Percentiles rank a stretch among this genome's conserved stretches.
These are phyloP conservation scores for Solanum etuberosum DNA, from an alignment of 257 asterid species.

Conservation along the genomic window DNA sequence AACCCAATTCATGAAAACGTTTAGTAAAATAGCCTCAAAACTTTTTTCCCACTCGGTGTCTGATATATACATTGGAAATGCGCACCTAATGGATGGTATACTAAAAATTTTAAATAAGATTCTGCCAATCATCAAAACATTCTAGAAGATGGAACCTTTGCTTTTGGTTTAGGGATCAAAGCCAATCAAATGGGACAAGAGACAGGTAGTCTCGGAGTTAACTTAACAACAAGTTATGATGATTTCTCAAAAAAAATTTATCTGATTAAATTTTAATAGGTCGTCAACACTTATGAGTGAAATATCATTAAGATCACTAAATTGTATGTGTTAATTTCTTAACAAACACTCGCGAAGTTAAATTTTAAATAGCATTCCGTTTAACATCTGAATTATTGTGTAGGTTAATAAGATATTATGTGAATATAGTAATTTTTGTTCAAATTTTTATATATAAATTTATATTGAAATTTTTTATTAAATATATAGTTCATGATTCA, in stretches of 20 bases:
- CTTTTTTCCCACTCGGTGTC: background rate
- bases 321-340: too few species aligned
- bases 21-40: background rate
- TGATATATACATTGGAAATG: background rate
- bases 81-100: background rate
- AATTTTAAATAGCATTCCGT: background rate
- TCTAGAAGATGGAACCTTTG: too few species aligned
- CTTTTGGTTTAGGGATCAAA: too few species aligned
- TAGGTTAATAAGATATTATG: background rate
- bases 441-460: background rate
- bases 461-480: too few species aligned
- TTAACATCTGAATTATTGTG: background rate
- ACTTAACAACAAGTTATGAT: too few species aligned
- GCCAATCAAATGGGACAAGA: too few species aligned
- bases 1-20: background rate
- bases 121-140: background rate
- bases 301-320: background rate
- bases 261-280: background rate
- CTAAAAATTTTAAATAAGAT: too few species aligned
- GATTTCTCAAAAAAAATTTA: too few species aligned
- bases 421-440: too few species aligned
- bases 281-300: background rate
- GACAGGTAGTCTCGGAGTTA: too few species aligned
- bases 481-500: background rate
- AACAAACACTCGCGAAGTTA: background rate